Percentiles rank a stretch among this genome's conserved stretches.
Conservation (phyloP, 2,329 filamentous ascomycete species). For the Aspergillus unguis region DNA sequence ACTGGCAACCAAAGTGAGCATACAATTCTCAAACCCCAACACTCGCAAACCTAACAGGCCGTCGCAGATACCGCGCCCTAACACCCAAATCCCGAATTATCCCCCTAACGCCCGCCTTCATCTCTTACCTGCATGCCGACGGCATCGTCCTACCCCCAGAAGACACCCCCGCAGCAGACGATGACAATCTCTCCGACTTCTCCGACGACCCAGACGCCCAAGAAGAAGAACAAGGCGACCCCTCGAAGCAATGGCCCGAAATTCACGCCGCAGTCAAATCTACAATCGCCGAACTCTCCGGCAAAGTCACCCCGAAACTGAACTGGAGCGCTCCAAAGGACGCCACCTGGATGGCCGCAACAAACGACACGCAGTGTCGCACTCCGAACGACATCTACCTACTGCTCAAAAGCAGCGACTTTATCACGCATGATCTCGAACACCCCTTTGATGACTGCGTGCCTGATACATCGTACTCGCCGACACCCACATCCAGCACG, state of each 20-base stretch:
- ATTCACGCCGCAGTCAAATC: slow-evolving; percentile 73
- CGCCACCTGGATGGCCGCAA: slow-evolving; percentile 82
- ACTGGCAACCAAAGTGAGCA: slow-evolving; percentile 74
- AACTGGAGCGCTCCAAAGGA: slow-evolving; percentile 99
- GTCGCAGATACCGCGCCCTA: slow-evolving; percentile 65
- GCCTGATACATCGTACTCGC: slow-evolving; percentile 30
- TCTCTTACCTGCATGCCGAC: slow-evolving; percentile 85
- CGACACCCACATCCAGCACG: slow-evolving; percentile 11
- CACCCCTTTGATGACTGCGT: slow-evolving; percentile 81
- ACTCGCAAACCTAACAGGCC: background rate
- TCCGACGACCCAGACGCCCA: slow-evolving; percentile 53
- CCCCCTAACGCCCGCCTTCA: slow-evolving; percentile 68
- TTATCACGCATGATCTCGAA: slow-evolving; percentile 89
- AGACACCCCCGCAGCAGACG: slow-evolving; percentile 30
- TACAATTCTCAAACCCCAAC: slow-evolving; percentile 7
- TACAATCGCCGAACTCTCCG: slow-evolving; percentile 76
- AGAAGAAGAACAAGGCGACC: slow-evolving; percentile 52
- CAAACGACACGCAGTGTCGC: slow-evolving; percentile 88
- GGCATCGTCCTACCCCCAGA: slow-evolving; percentile 74
- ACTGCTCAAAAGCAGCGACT: slow-evolving; percentile 89
- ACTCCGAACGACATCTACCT: slow-evolving; percentile 89
- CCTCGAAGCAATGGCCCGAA: slow-evolving; percentile 59
- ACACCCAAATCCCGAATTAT: slow-evolving; percentile 86
- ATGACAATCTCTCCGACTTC: slow-evolving; percentile 51
- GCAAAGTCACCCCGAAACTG: slow-evolving; percentile 83